These are phyloP conservation scores for Globisporangium cederbergense DNA, from an alignment of 352 stramenopile species.

Conservation along the genomic window DNA sequence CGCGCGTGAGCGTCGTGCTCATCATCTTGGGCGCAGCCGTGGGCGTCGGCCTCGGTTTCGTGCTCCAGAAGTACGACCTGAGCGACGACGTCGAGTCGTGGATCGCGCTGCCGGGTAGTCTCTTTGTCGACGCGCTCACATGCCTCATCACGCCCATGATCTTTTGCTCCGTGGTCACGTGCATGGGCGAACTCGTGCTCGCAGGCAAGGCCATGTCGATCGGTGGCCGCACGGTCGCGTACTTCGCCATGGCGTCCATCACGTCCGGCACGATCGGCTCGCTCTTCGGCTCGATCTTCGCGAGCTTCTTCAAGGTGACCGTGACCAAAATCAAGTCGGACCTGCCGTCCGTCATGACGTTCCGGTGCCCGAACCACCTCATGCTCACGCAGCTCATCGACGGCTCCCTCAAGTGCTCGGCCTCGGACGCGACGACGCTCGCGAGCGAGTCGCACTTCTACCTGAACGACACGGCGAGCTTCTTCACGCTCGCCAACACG, in stretches of 20 bases:
- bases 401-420: slow-evolving; percentile 38
- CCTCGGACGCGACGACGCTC: slow-evolving; percentile 30
- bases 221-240: slow-evolving; percentile 31
- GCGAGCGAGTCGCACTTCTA: slow-evolving; percentile 34
- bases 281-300: slow-evolving; percentile 27
- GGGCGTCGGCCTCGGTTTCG: slow-evolving; percentile 26
- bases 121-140: slow-evolving; percentile 46
- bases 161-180: slow-evolving; percentile 33
- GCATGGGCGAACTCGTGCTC: slow-evolving; percentile 32
- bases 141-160: slow-evolving; percentile 43
- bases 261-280: slow-evolving; percentile 31
- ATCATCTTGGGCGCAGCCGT: slow-evolving; percentile 20
- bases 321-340: not conserved
- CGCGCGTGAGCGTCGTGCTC: slow-evolving; percentile 18
- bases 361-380: slow-evolving; percentile 43
- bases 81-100: slow-evolving; percentile 18
- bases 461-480: slow-evolving; percentile 51
- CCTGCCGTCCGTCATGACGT: slow-evolving; percentile 26
- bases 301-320: slow-evolving; percentile 20
- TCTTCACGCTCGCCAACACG: slow-evolving; percentile 33
- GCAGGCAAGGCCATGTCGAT: slow-evolving; percentile 31
- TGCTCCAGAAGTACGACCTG: slow-evolving; percentile 24
- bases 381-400: slow-evolving; percentile 35
- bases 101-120: slow-evolving; percentile 31
- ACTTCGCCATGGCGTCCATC: slow-evolving; percentile 27